Base-by-base conservation (phyloP, 2,329 filamentous ascomycete species). In the Colletotrichum lentis region DNA sequence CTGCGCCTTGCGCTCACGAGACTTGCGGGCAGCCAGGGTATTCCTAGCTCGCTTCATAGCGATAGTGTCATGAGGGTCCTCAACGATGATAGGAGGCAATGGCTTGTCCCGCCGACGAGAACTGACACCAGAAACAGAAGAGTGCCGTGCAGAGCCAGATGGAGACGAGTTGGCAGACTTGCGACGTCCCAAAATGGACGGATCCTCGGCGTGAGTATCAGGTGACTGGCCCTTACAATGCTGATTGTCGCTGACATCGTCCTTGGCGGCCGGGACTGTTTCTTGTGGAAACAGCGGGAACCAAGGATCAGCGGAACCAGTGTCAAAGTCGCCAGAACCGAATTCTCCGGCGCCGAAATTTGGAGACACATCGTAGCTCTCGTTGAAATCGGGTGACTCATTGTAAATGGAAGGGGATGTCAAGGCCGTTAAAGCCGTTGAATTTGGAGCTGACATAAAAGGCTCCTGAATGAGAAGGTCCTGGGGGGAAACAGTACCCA, bases 11-110 rank as follows among this genome's bases (percentile, higher is more conserved):
- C 93, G 90, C 75, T 93, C 90, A 60, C 95, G 90, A 68, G 94
- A 97, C 82, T 97, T 97, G 72, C 95, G 93, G 74, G 95, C 95
- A 20, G 95, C 95, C 78, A 96, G 94, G 97, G 66, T 69, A 79
- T 97, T 98, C 73, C 94, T 91, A 58, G 94, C 94, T 78, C 95
- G 92, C 89, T 97, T 97, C 85, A 94, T 87, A 22, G 93, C 93
- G n/a, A 91, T 78, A 11, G 86, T 87, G 75, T 97, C 94, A 49
- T 74, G 81, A 0, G 89, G 87, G 73, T 97, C 92, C 35, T 90
- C 87, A 44, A 94, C 87, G 69, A 91, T 82, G 77, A 97, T 94
- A 7, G 90, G 90, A 70, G 91, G 90, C 63, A 97, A 83, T 70
- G 91, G 90, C 85, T 94, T 95, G 76, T 93, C 89, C 71, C 92